Conservation (phyloP, 345 rosid genomes). For the Kernera saxatilis region DNA sequence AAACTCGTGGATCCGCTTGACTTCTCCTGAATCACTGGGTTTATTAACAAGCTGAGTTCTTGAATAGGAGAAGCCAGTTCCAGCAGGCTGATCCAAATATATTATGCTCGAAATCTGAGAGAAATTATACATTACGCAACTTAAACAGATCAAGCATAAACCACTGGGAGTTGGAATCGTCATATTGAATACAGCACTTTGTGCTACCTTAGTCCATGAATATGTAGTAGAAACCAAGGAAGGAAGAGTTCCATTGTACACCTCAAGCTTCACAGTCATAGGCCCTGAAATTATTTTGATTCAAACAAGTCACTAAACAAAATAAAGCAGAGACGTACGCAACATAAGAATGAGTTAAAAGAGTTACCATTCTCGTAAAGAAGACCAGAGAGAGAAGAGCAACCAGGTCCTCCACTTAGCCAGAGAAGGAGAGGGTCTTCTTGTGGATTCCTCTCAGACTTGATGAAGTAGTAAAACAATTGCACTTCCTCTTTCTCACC, state of each 20-base stretch:
- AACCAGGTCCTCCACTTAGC: slow-evolving; percentile 77
- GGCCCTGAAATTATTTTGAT: slow-evolving; percentile 40
- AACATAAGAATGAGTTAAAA: slow-evolving; percentile 28
- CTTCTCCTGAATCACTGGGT: slow-evolving; percentile 44
- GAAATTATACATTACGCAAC: slow-evolving; percentile 20
- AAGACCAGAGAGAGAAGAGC: slow-evolving; percentile 41
- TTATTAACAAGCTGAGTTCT: slow-evolving; percentile 20
- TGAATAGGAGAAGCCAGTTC: slow-evolving; percentile 83
- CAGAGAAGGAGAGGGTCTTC: slow-evolving; percentile 58
- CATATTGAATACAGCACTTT: slow-evolving; percentile 44
- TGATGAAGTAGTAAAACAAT: slow-evolving; percentile 55
- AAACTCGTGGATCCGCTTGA: slow-evolving; percentile 40
- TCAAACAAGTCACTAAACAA: background rate
- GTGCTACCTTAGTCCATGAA: slow-evolving; percentile 66
- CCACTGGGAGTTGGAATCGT: background rate
- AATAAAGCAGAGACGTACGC: slow-evolving; percentile 28
- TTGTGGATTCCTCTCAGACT: slow-evolving; percentile 49
- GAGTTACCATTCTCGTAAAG: slow-evolving; percentile 12
- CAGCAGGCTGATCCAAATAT: slow-evolving; percentile 70
- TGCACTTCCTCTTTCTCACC: slow-evolving; percentile 23
- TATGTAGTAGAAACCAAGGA: slow-evolving; percentile 46
- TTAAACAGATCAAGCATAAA: slow-evolving; percentile 36
- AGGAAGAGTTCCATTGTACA: slow-evolving; percentile 65
- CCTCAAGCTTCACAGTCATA: slow-evolving; percentile 35
- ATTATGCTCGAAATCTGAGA: slow-evolving; percentile 55